Percentiles rank a stretch among this genome's conserved stretches.
Evolutionary conservation across 2,329 filamentous ascomycete genomes (phyloP).

Genomic region (Epichloe amarillans): DNA sequence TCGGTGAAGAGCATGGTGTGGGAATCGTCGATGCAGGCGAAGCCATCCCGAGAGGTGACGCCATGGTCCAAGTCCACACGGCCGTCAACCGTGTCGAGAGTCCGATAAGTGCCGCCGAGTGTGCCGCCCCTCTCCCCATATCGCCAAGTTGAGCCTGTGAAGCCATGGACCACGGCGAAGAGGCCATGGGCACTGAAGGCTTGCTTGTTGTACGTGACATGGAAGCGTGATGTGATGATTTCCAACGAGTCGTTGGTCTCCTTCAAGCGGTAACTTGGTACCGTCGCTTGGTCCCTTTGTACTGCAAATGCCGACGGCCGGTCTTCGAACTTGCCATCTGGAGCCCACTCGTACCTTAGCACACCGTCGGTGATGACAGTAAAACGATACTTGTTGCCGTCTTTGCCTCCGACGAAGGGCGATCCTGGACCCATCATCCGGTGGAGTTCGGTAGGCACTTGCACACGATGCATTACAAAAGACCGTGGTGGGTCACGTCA

Average conservation of each 20-base stretch:
- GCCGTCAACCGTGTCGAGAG: constrained; percentile 40
- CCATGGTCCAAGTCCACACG: constrained; percentile 34
- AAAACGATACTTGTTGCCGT: constrained; percentile 37
- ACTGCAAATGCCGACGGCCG: constrained; percentile 49
- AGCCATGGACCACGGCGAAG: constrained; percentile 27
- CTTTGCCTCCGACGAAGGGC: constrained; percentile 8
- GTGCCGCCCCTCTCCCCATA: constrained; percentile 32
- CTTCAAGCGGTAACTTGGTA: constrained; percentile 31
- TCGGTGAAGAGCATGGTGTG: constrained; percentile 42
- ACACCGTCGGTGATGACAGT: constrained; percentile 43
- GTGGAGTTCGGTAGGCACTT: neutral
- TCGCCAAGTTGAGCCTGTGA: constrained; percentile 29
- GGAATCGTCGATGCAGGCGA: constrained; percentile 39
- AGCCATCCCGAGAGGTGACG: constrained; percentile 36
- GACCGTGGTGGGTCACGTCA: too few relatives aligned
- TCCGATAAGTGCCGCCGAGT: constrained; percentile 36
- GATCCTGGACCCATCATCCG: neutral
- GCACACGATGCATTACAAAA: neutral
- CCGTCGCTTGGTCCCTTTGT: constrained; percentile 30
- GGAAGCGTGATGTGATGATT: constrained; percentile 41
- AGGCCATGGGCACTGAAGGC: constrained; percentile 39
- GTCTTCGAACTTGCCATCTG: constrained; percentile 47
- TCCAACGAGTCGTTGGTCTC: constrained; percentile 34
- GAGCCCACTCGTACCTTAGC: constrained; percentile 48
- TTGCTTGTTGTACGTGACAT: constrained; percentile 45